Evolutionary conservation across 768 basidiomycete species (phyloP), one percentile per base, ranked within the genome.

Genomic region (Termitomyces sp.): DNA sequence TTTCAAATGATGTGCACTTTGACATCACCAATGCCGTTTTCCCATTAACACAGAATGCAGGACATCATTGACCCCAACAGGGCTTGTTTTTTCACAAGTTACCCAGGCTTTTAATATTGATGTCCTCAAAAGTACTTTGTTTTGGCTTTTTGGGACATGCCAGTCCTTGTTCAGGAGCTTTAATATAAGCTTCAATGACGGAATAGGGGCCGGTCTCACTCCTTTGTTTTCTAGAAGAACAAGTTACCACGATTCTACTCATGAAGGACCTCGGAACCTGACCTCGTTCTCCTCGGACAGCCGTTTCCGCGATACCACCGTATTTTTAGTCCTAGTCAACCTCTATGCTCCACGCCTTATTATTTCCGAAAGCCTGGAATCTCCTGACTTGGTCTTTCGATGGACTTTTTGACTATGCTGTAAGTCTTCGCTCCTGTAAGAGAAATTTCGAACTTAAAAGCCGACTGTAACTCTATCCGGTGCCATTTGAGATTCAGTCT

Each of bases 201-300:
- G 26, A 49, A 22, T 18, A 45, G 44, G 30, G 33, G 7, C 32
- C 44, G 32, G 45, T 36, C 20, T 16, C 44, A 35, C 16, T 26
- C 54, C 33, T 32, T 46, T 35, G 33, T 36, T 18, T 55, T 55
- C 43, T 55, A 35, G 54, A 55, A 45, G 54, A 55, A 35, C 54
- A 26, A 46, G 16, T 40, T 53, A 35, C 44, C 54, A 18, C 30
- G 32, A 45, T 33, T 46, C 46, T 36, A 36, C 54, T 28, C 54
- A 45, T 24, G 32, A 54, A 44, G 43, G n/a, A 32, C 18, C 33
- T 46, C 14, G 22, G 43, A 55, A 45, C 43, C 43, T 36, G 54
- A 45, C 54, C 54, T 55, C 54, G 54, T 46, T 55, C 54, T 55
- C 54, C 54, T 55, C 54, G 54, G 54, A 45, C 22, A 45, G 26